Evolutionary conservation across 2,329 filamentous ascomycete species (phyloP).

Genomic region (Colletotrichum limetticola): DNA sequence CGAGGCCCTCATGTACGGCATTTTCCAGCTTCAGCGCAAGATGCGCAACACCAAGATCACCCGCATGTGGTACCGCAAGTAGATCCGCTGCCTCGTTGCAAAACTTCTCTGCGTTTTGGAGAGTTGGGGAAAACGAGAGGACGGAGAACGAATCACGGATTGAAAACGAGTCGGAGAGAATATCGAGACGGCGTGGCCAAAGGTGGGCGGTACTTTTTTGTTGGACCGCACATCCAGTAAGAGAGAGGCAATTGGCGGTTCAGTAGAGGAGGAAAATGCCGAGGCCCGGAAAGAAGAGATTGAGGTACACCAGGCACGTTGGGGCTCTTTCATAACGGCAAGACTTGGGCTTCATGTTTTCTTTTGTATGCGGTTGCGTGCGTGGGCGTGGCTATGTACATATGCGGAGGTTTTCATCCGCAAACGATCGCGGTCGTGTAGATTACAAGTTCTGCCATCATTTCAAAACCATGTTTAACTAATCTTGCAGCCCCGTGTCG

Average conservation of each 20-base stretch:
- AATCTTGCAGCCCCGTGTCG: background rate
- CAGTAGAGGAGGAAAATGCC: background rate
- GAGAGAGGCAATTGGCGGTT: background rate
- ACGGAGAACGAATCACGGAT: background rate
- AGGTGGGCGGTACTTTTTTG: background rate
- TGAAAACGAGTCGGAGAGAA: background rate
- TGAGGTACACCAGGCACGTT: constrained; percentile 13
- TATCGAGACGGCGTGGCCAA: background rate
- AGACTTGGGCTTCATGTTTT: constrained; percentile 26
- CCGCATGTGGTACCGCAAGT: constrained; percentile 69
- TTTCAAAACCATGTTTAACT: background rate
- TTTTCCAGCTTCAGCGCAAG: constrained; percentile 83
- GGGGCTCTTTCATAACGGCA: constrained; percentile 1
- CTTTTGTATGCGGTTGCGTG: constrained; percentile 26
- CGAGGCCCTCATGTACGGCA: constrained; percentile 74
- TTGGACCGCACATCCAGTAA: background rate
- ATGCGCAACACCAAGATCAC: constrained; percentile 71
- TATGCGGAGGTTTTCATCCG: constrained; percentile 33
- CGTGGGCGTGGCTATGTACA: constrained; percentile 32
- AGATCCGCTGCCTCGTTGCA: constrained; percentile 36
- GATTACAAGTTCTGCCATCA: constrained; percentile 33
- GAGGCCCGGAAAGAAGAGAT: background rate
- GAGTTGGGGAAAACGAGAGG: background rate
- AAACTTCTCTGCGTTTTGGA: background rate
- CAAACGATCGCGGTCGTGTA: constrained; percentile 33